Evolutionary conservation across 768 basidiomycete genomes (phyloP), one percentile per base, ranked within the genome.

Genomic region (Leccinum variicolor): DNA sequence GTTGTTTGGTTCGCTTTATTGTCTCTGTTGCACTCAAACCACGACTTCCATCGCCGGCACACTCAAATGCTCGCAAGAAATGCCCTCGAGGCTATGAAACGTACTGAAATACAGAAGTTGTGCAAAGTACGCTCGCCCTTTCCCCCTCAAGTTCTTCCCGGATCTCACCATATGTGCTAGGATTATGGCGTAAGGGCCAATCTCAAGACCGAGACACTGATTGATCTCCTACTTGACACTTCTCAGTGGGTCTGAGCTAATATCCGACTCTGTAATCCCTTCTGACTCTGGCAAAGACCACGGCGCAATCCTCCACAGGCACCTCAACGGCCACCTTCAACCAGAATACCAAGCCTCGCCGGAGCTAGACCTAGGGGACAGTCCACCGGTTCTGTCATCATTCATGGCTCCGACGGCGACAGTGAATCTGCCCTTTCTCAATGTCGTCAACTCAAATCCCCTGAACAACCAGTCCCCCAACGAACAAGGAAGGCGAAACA

Each of bases 101-200:
- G 81, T 50, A 63, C 65, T 3, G 81, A 82, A 47, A 72, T 82
- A 19, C 91, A 91, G 80, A 77, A 72, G 60, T 61, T 82, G 15
- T 80, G 80, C 70, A 91, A 90, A 76, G 88, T 87, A 63, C 36
- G 59, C 50, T 5, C 29, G 4, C 55, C 33, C 29, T 43, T 55
- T 59, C 65, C 54, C 66, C 62, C 49, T 65, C 50, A 50, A 43
- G 36, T 52, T 10, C 10, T 45, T 50, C 46, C 10, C 58, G 34
- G 55, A 62, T 58, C 62, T 68, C 55, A 65, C 55, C 13, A 59
- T 52, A 25, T 43, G 45, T 56, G 43, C 59, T 50, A 92, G 89
- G 87, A 90, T 64, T 84, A 86, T 66, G 89, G 89, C 57, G 83
- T 92, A 59, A 89, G 82, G 73, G 90, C 90, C 47, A 92, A 92